phyloP scores from a whole-genome alignment of 116 monocot genomes.

The Cymodocea nodosa region DNA sequence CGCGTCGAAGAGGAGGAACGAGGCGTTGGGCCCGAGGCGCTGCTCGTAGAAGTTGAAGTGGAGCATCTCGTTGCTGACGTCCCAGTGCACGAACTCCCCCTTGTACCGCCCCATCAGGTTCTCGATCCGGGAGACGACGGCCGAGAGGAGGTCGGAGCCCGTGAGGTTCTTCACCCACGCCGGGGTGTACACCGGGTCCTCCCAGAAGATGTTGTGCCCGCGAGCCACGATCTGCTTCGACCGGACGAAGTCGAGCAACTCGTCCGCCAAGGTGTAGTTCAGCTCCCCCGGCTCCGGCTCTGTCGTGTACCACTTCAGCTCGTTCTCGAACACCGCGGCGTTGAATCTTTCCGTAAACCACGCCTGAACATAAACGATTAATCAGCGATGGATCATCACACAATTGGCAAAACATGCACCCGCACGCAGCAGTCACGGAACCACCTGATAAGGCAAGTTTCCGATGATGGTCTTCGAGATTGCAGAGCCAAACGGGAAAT shows the following conservation, averaged over 20 bases:
- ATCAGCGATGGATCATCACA: too few species aligned
- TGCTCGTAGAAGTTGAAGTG: constrained; percentile 95
- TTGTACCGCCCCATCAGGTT: constrained; percentile 63
- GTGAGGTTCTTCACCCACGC: constrained; percentile 74
- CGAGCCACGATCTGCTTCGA: constrained; percentile 54
- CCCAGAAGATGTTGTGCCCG: constrained; percentile 99
- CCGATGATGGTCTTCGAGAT: constrained; percentile 61
- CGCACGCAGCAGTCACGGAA: too few species aligned
- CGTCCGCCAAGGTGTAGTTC: constrained; percentile 67
- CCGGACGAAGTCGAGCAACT: constrained; percentile 53
- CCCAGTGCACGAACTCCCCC: constrained; percentile 94
- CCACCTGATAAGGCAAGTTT: constrained; percentile 55
- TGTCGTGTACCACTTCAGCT: constrained; percentile 92
- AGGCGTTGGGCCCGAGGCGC: constrained; percentile 51
- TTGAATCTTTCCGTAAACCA: constrained; percentile 90
- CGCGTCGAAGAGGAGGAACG: constrained; percentile 42
- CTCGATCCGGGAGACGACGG: constrained; percentile 49
- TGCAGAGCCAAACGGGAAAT: constrained; percentile 79
- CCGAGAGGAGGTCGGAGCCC: constrained; percentile 29
- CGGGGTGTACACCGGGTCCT: constrained; percentile 68
- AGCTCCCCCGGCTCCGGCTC: constrained; percentile 59
- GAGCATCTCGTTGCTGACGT: constrained; percentile 96
- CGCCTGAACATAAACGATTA: constrained; percentile 11
- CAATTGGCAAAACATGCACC: too few species aligned
- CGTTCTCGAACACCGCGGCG: constrained; percentile 92